phyloP scores from a whole-genome alignment of 1,284 basidiomycete species.

The Fistulina hepatica region DNA sequence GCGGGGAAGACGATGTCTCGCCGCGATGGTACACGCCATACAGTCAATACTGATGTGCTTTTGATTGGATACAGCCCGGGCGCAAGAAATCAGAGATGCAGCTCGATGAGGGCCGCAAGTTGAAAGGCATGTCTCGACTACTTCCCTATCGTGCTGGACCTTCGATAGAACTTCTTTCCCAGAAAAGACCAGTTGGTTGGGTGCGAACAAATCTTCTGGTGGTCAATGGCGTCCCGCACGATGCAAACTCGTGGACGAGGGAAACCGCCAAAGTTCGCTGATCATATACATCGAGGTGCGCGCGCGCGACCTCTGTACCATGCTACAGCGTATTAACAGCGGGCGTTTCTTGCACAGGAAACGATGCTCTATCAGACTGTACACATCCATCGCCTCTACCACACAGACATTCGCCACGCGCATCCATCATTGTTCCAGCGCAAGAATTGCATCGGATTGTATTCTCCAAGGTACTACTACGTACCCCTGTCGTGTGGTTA shows the following conservation, averaged over 20 bases:
- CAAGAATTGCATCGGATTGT: conserved; percentile 61
- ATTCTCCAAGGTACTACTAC: conserved; percentile 38
- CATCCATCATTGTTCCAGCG: conserved; percentile 63
- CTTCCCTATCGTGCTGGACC: conserved; percentile 5
- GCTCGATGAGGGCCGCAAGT: conserved; percentile 33
- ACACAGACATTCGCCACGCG: conserved; percentile 61
- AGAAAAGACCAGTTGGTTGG: conserved; percentile 70
- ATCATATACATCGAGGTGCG: conserved; percentile 66
- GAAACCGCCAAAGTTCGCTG: conserved; percentile 48
- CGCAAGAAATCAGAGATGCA: conserved; percentile 48
- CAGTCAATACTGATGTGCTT: no score
- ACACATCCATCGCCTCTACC: conserved; percentile 57
- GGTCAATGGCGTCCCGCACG: conserved; percentile 62
- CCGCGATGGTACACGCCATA: no score
- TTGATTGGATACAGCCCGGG: conserved; percentile 20
- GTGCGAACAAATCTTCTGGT: conserved; percentile 35
- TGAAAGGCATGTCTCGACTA: conserved; percentile 41
- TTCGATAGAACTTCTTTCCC: conserved; percentile 4
- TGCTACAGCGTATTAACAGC: conserved; percentile 7
- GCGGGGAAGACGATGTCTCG: no score
- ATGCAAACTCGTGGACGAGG: conserved; percentile 60
- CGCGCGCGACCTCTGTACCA: conserved; percentile 11
- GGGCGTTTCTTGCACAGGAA: conserved; percentile 35
- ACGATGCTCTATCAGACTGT: conserved; percentile 60
- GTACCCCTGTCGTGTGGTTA: conserved; percentile 5